Conservation (phyloP, 2,329 filamentous ascomycete genomes). For the Colletotrichum sp. region DNA sequence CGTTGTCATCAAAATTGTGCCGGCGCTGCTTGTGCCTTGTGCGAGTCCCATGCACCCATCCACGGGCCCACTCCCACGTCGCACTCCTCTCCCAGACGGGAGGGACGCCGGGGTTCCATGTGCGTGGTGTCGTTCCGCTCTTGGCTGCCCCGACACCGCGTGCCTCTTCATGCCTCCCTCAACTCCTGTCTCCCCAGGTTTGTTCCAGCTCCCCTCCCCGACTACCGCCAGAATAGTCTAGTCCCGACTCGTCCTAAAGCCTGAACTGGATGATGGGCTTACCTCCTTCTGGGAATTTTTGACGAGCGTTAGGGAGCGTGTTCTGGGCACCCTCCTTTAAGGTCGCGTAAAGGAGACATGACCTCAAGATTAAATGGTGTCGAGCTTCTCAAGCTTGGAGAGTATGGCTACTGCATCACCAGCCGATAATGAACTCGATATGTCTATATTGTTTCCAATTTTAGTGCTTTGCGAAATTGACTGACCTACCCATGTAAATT, state of each 20-base stretch:
- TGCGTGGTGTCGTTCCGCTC: slow-evolving; percentile 8
- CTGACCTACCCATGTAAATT: background rate
- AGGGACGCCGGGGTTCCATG: slow-evolving; percentile 10
- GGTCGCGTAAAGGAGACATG: background rate
- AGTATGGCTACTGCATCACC: background rate
- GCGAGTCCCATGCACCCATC: slow-evolving; percentile 4
- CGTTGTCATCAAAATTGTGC: background rate
- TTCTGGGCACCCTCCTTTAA: background rate
- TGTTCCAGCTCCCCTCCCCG: background rate
- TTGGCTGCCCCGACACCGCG: background rate
- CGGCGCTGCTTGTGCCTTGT: background rate
- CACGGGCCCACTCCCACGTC: background rate
- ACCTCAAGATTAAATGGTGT: background rate
- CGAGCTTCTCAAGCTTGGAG: background rate
- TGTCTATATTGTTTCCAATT: slow-evolving; percentile 7
- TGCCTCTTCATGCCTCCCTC: slow-evolving; percentile 4
- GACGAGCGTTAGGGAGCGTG: slow-evolving; percentile 13
- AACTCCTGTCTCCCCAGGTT: background rate
- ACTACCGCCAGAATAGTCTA: background rate
- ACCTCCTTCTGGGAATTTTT: slow-evolving; percentile 24
- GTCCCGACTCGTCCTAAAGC: slow-evolving; percentile 13
- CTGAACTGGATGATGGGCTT: slow-evolving; percentile 32
- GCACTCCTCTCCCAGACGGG: slow-evolving; percentile 15
- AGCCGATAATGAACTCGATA: background rate
- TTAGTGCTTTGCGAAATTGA: background rate